Evolutionary conservation across 2,329 filamentous ascomycete species (phyloP), one percentile per base, ranked within the genome.

Genomic region (Penicillium sp.): DNA sequence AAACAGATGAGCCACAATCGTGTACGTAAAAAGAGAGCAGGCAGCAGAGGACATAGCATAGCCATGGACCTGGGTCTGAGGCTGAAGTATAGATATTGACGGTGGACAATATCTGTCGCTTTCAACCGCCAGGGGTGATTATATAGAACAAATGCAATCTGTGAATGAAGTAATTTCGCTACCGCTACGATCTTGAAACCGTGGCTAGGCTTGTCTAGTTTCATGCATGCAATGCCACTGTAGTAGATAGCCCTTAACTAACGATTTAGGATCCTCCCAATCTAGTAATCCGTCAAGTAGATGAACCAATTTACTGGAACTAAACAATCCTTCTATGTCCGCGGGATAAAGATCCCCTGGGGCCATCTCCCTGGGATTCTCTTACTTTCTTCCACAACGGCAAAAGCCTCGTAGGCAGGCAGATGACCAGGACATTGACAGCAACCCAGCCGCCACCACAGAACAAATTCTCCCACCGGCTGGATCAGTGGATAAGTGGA

Each of bases 401-500:
- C 7, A 33, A 33, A n/a, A 33, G 47, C 28, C 6, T 33, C 47
- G 9, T n/a, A 35, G 28, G n/a, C 10, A 10, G 28, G 49, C 49
- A 51, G 49, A 51, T 51, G 49, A 51, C 47, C 47, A 51, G 30
- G 26, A 35, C n/a, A 37, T 37, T 37, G 35, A 37, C 42, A 26
- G 33, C 28, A 19, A 50, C 47, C 10, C 40, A 44, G 49, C 28
- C 49, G 30, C 49, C 28, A 35, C 51, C 51, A 33, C 51, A 40
- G 33, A 54, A 38, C n/a, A 40, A 40, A 24, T 15, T 24, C 37
- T n/a, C 35, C 30, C 47, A 33, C 22, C 17, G 51, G 51, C 51
- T 40, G 51, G 35, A 38, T 24, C n/a, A 35, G 35, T 5, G 35
- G 5, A 37, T 6, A 13, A 17, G 30, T 33, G 30, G 30, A 33